These are phyloP conservation scores for Haplosporangium sp. DNA, from an alignment of 371 early-diverging fungal genomes.

Conservation along the genomic window DNA sequence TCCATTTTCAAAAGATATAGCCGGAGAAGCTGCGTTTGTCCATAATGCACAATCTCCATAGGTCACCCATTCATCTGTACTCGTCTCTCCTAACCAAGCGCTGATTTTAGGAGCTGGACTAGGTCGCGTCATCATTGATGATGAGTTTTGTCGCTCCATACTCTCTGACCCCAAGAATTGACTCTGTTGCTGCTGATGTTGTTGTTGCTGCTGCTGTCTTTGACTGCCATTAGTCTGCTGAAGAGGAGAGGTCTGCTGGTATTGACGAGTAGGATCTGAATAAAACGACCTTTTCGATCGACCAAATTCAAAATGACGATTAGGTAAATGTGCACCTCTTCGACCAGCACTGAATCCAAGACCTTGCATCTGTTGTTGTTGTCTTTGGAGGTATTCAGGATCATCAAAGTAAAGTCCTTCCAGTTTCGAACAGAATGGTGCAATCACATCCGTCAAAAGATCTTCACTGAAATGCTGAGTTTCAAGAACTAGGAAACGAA, in stretches of 20 bases:
- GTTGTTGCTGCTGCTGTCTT: conserved; percentile 1
- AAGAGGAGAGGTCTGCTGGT: background rate
- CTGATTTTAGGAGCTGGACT: conserved; percentile 22
- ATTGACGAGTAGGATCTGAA: conserved; percentile 16
- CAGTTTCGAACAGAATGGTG: conserved; percentile 22
- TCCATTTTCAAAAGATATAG: conserved; percentile 35
- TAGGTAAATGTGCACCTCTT: conserved; percentile 20
- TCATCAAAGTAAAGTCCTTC: conserved; percentile 48
- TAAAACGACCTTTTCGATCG: conserved; percentile 24
- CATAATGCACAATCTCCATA: conserved; percentile 49
- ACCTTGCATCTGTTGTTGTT: conserved; percentile 38
- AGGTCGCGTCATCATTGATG: background rate
- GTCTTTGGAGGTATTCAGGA: conserved; percentile 26
- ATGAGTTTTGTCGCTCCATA: background rate
- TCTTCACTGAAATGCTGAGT: conserved; percentile 46
- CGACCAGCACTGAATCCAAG: conserved; percentile 43
- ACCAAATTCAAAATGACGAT: conserved; percentile 35
- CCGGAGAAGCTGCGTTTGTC: conserved; percentile 35
- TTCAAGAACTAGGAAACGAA: conserved; percentile 48
- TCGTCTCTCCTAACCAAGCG: conserved; percentile 50
- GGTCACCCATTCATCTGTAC: conserved; percentile 42
- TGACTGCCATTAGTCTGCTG: background rate
- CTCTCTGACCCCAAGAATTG: conserved; percentile 1
- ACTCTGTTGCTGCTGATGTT: background rate
- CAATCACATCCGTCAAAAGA: conserved; percentile 32